Evolutionary conservation across 768 basidiomycete species (phyloP).

Genomic region (Kwoniella sp.): DNA sequence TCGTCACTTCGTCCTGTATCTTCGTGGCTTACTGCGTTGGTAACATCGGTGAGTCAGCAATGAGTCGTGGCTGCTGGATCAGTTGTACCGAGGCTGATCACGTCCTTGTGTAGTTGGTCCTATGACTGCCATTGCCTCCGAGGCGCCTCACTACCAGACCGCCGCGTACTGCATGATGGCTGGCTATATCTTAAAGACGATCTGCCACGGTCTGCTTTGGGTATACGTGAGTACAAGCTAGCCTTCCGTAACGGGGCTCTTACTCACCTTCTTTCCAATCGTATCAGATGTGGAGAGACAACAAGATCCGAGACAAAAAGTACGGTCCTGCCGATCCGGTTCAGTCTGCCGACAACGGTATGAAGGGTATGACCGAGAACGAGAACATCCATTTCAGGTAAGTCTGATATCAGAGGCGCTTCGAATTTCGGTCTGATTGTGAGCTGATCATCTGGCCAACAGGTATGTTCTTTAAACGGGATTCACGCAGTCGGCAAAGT

Average conservation of each 20-base stretch:
- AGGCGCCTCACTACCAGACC: conserved; percentile 52
- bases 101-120: conserved; percentile 40
- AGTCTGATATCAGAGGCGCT: conserved; percentile 13
- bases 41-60: conserved; percentile 33
- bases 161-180: conserved; percentile 52
- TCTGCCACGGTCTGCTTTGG: conserved; percentile 43
- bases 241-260: neutral
- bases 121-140: conserved; percentile 39
- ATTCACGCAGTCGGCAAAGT: too few species aligned
- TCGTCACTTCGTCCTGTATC: conserved; percentile 50
- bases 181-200: conserved; percentile 46
- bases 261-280: neutral
- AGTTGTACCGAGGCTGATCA: neutral
- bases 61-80: neutral
- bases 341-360: conserved; percentile 52
- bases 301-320: conserved; percentile 48
- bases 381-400: conserved; percentile 49
- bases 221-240: conserved; percentile 29
- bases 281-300: conserved; percentile 45
- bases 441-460: neutral
- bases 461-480: neutral
- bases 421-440: neutral
- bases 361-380: conserved; percentile 55
- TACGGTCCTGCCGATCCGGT: conserved; percentile 50
- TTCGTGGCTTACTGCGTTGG: conserved; percentile 54